Base-by-base conservation (phyloP, 371 early-diverging fungal species). In the Mucor plumbeus region DNA sequence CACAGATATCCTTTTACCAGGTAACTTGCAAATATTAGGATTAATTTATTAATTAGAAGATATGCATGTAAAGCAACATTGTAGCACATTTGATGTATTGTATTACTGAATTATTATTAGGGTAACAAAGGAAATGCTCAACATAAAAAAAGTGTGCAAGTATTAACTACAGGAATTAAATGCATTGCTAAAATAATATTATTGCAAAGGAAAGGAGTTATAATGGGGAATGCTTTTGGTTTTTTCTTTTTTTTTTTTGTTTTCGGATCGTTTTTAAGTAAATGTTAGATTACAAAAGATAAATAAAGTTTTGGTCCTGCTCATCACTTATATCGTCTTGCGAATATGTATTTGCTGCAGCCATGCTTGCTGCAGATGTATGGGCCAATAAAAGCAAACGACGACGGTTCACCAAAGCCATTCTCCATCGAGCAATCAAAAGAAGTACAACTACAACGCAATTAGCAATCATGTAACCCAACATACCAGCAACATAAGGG, bases 231-330 rank as follows among this genome's bases (percentile, higher is more conserved):
- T 44, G n/a, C 17, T 44, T 44, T 17, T 44, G 44, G 7, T 17
- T 44, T 5, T 3, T 6, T 44, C 17, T n/a, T 44, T 26, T 26
- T 26, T 26, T 26, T 50, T 50, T 21, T 21, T 21, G n/a, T 11
- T 9, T 38, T 38, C 11, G 38, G 3, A 26, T 3, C 26, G 26
- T 3, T 26, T 26, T 3, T 26, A 26, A 26, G 55, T 38, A n/a
- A 1, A 15, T 43, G n/a, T n/a, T n/a, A 43, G 10, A 50, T 67
- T 72, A 81, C n/a, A 75, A 61, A 7, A 73, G 60, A 43, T 81
- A 81, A 21, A 72, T 65, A 67, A 81, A 81, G 35, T 68, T 74
- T 53, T 72, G 74, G 55, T 78, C 81, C 62, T 81, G 71, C n/a
- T 50, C 67, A 66, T 81, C 81, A 26, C 75, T 78, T 15, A 78